A percentile compares a stretch with the other conserved stretches of the same genome.
Conservation (phyloP, 192 early-diverging fungal species). For the Backusella sp. region DNA sequence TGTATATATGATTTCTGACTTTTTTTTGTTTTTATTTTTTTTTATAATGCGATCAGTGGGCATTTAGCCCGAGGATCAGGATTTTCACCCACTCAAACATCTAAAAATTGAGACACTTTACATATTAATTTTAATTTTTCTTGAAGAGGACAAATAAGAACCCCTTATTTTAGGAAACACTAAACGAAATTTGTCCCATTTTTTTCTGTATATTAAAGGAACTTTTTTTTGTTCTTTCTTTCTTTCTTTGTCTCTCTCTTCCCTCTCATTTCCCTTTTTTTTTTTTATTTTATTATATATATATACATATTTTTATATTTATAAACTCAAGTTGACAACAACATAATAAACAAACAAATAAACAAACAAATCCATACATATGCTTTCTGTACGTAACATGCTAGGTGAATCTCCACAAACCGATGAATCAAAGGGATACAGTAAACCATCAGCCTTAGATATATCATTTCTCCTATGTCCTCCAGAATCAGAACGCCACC, state of each 20-base stretch:
- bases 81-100: neutral
- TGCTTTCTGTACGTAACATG: neutral
- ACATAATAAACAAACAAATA: neutral
- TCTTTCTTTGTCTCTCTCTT: neutral
- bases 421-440: neutral
- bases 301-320: neutral
- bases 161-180: neutral
- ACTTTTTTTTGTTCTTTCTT: neutral
- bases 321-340: neutral
- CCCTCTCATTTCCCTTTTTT: neutral
- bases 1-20: neutral
- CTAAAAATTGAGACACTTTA: neutral
- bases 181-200: neutral
- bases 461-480: neutral
- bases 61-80: neutral
- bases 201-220: neutral
- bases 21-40: neutral
- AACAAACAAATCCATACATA: neutral
- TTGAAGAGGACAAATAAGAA: neutral
- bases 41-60: neutral
- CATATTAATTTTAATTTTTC: neutral
- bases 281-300: too few relatives aligned
- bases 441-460: neutral
- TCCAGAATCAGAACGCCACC: neutral
- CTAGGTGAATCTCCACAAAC: neutral